Percentiles rank a stretch among this genome's conserved stretches.
phyloP scores from a whole-genome alignment of 2,329 filamentous ascomycete genomes.

The Xylariaceae sp. region DNA sequence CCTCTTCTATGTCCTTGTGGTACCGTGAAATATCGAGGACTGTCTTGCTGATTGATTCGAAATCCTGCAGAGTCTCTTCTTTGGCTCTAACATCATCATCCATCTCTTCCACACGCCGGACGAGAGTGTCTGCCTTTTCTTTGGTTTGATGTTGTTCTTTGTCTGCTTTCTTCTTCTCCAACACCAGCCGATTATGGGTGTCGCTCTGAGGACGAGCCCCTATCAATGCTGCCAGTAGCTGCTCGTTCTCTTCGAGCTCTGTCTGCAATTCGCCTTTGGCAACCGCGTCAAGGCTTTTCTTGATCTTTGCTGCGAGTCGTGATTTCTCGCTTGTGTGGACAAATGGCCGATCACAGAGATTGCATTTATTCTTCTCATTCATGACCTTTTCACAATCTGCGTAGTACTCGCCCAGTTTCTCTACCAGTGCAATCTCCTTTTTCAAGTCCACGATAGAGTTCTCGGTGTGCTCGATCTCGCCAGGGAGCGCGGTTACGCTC shows the following conservation, averaged over 20 bases:
- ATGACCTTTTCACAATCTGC: slow-evolving; percentile 62
- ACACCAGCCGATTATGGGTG: slow-evolving; percentile 64
- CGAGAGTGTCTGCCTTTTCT: slow-evolving; percentile 55
- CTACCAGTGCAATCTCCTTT: slow-evolving; percentile 65
- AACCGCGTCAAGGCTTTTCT: slow-evolving; percentile 58
- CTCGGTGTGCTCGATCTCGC: slow-evolving; percentile 47
- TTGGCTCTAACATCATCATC: slow-evolving; percentile 64
- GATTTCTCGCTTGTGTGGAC: slow-evolving; percentile 56
- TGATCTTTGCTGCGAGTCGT: slow-evolving; percentile 64
- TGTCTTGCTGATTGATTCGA: slow-evolving; percentile 72
- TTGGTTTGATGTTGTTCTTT: slow-evolving; percentile 60
- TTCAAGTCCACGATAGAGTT: slow-evolving; percentile 57
- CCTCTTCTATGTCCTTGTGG: slow-evolving; percentile 65
- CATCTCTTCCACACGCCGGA: slow-evolving; percentile 61
- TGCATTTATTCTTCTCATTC: slow-evolving; percentile 67
- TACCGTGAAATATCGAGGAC: slow-evolving; percentile 72
- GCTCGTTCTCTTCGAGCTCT: slow-evolving; percentile 50
- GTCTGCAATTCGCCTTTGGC: slow-evolving; percentile 59
- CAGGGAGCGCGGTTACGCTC: slow-evolving; percentile 51
- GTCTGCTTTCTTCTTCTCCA: slow-evolving; percentile 67
- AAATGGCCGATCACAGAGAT: slow-evolving; percentile 71
- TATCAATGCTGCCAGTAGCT: slow-evolving; percentile 55
- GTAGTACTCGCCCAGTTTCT: slow-evolving; percentile 69
- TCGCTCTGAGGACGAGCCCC: slow-evolving; percentile 67
- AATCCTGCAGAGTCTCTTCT: slow-evolving; percentile 63